Base-by-base conservation (phyloP, 2,329 filamentous ascomycete species). In the Arthroderma uncinatum region DNA sequence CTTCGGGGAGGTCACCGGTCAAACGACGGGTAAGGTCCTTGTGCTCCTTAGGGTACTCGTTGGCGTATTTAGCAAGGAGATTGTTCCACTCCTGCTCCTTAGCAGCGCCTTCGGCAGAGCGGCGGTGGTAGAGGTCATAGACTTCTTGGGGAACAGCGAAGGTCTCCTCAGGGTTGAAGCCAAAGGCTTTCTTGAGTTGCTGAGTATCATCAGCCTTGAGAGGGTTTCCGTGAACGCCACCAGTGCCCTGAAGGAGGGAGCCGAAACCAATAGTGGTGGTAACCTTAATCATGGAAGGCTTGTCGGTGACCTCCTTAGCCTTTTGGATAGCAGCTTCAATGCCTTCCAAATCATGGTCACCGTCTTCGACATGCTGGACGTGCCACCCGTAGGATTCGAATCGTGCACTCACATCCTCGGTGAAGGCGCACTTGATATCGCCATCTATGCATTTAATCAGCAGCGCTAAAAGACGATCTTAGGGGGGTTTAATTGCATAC, bases 351-450 rank as follows among this genome's bases (percentile, higher is more conserved):
- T 97, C 89, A 73, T 82, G 75, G 80, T 98, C 88, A 74, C 93
- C 93, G 68, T 97, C 84, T 67, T 85, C 78, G 72, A 98, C 91
- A 73, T 81, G 80, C 70, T 88, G 78, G 60, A 85, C 84, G 76
- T 98, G 90, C 93, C 93, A 98, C 78, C 91, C 93, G 75, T 96
- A 98, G 61, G 93, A 74, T 79, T 97, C 89, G 74, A 97, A 97
- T 70, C 92, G 85, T 83, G 94, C 93, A 68, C 81, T 74, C 61
- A 97, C 92, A 67, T 98, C 91, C 79, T 98, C 93, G 60, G 93
- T 98, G 81, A 98, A 97, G 65, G 93, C 86, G 70, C 83, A 85
- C 78, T 93, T 93, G 78, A 87, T 97, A 80, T 95, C 87, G 75
- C 93, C 93, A 71, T 98, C 93, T 83, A 63, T 44, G 39, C 36